phyloP scores from a whole-genome alignment of 2,329 filamentous ascomycete species.

The Fusarium gaditjirri region DNA sequence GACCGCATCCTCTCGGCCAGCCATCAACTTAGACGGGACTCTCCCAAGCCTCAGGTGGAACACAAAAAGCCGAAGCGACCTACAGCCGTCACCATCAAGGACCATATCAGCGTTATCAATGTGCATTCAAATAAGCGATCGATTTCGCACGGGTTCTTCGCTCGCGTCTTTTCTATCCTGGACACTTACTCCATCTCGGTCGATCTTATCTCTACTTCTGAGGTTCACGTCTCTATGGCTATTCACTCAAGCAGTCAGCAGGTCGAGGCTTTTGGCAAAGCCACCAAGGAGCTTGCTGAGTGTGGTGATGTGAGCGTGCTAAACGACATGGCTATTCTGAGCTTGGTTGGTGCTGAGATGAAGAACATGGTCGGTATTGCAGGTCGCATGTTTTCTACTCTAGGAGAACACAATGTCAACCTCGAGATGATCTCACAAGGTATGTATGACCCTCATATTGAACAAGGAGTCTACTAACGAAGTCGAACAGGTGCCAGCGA shows the following conservation, averaged over 20 bases:
- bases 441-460: constrained; percentile 52
- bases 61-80: constrained; percentile 75
- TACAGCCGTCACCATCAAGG: constrained; percentile 96
- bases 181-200: constrained; percentile 89
- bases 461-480: background rate
- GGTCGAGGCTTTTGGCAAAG: constrained; percentile 71
- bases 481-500: constrained; percentile 83
- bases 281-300: constrained; percentile 77
- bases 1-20: constrained; percentile 68
- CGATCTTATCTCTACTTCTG: constrained; percentile 94
- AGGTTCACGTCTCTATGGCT: constrained; percentile 98
- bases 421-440: constrained; percentile 99
- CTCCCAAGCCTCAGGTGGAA: constrained; percentile 50
- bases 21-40: constrained; percentile 67
- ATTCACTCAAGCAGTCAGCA: constrained; percentile 81
- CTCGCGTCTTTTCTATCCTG: constrained; percentile 90
- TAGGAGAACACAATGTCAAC: constrained; percentile 94
- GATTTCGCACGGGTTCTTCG: constrained; percentile 95
- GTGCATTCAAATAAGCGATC: constrained; percentile 98
- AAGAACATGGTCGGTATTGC: constrained; percentile 97
- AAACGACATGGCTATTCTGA: constrained; percentile 93
- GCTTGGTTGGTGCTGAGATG: constrained; percentile 93
- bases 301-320: constrained; percentile 93
- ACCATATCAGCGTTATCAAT: constrained; percentile 96
- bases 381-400: constrained; percentile 92